phyloP scores from a whole-genome alignment of 768 basidiomycete genomes.

The Filobasidium wieringae region DNA sequence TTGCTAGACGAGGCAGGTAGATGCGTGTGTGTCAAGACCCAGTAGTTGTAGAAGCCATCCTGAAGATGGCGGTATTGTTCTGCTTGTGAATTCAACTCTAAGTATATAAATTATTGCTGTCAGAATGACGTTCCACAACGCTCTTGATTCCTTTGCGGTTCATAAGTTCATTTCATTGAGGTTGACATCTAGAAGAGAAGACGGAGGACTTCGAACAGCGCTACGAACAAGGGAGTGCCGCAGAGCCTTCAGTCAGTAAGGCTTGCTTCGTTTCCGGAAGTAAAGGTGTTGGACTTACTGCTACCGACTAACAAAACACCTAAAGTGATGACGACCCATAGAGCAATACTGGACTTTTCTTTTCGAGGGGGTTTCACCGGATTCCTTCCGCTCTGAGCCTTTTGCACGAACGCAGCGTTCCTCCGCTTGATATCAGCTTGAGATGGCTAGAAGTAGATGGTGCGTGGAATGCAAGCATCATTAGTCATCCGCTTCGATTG shows the following conservation, averaged over 20 bases:
- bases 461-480: too few relatives aligned
- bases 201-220: conserved; percentile 5
- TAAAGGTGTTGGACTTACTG: conserved; percentile 8
- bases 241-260: neutral
- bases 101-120: too few relatives aligned
- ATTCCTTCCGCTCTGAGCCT: conserved; percentile 3
- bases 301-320: conserved; percentile 12
- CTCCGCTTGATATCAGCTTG: conserved; percentile 15
- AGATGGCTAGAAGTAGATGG: conserved; percentile 2
- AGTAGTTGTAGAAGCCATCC: too few relatives aligned
- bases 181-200: conserved; percentile 6
- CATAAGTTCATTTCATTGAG: too few relatives aligned
- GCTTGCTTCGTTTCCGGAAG: neutral
- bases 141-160: too few relatives aligned
- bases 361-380: conserved; percentile 6
- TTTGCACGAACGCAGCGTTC: conserved; percentile 9
- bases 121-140: too few relatives aligned
- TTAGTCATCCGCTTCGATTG: too few relatives aligned
- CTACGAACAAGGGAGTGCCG: neutral
- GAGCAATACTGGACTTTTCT: neutral
- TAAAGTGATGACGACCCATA: conserved; percentile 4
- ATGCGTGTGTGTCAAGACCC: too few relatives aligned
- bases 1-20: too few relatives aligned
- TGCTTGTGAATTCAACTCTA: too few relatives aligned
- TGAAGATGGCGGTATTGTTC: too few relatives aligned